Base-by-base conservation (phyloP, 345 rosid species). In the Bretschneidera sinensis region DNA sequence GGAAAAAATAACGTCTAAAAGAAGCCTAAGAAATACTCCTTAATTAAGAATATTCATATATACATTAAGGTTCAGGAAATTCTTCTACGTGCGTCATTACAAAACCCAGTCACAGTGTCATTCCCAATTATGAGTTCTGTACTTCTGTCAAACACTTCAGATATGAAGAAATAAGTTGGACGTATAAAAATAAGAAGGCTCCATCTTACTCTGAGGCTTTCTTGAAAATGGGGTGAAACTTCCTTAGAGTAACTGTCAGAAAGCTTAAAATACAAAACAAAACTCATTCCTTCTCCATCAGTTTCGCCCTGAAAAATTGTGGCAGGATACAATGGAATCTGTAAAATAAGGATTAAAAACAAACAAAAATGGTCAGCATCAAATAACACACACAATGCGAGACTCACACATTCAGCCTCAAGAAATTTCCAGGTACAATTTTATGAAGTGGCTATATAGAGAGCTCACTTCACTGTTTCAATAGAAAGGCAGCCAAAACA, bases 301-400 rank as follows among this genome's bases (percentile, higher is more conserved):
- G 76, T 71, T 73, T 85, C 89, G 34, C 83, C 78, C 71, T 89
- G 92, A 57, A 88, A 85, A 64, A 88, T 74, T 62, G 89, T 61
- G 21, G 89, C 78, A 55, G 97, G 95, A 77, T 92, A 92, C 76
- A 92, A 66, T 0, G 99, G 99, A 69, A 87, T 70, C 98, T 92
- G 86, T 54, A 48, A 8, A 53, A 54, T 21, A n/a, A 52, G 28
- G 17, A n/a, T n/a, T 54, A 57, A 48, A 2, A n/a, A n/a, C n/a
- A n/a, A n/a, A n/a, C n/a, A n/a, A 17, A 2, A 20, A 53, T 22
- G 24, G 13, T 55, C 28, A 43, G 51, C 45, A 63, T 47, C 60
- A 59, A 66, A 60, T n/a, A n/a, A n/a, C n/a, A n/a, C n/a, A n/a
- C n/a, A n/a, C n/a, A n/a, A n/a, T n/a, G n/a, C n/a, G n/a, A n/a